Evolutionary conservation across 2,329 filamentous ascomycete species (phyloP).

Genomic region (Chaetomium sp.): DNA sequence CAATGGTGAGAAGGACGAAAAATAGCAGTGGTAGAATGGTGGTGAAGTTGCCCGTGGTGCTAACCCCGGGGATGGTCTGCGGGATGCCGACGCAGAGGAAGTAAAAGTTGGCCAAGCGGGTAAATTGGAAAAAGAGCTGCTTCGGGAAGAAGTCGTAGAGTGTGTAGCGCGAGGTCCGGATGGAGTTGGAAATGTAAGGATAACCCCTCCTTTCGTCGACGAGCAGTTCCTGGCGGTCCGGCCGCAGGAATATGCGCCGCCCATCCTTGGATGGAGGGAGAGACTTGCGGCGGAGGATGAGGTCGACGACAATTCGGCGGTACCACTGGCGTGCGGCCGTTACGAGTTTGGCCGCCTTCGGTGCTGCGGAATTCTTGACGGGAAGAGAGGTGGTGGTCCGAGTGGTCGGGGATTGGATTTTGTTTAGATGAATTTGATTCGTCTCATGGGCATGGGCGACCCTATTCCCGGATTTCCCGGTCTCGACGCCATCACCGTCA

Average conservation of each 20-base stretch:
- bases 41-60: slow-evolving; percentile 87
- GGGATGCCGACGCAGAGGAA: slow-evolving; percentile 85
- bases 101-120: slow-evolving; percentile 92
- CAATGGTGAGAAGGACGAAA: slow-evolving; percentile 85
- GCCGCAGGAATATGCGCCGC: slow-evolving; percentile 74
- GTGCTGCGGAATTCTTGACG: background rate
- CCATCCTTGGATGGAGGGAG: slow-evolving; percentile 78
- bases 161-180: slow-evolving; percentile 86
- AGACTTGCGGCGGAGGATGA: slow-evolving; percentile 67
- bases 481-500: background rate
- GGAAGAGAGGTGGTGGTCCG: background rate
- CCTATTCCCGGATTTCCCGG: background rate
- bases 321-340: slow-evolving; percentile 18
- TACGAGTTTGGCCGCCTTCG: background rate
- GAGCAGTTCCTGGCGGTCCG: slow-evolving; percentile 55
- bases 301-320: slow-evolving; percentile 45
- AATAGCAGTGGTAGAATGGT: slow-evolving; percentile 79
- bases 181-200: slow-evolving; percentile 77
- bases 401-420: too few species aligned
- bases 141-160: slow-evolving; percentile 86
- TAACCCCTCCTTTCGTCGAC: slow-evolving; percentile 77
- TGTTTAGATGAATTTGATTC: background rate
- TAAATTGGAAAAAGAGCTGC: slow-evolving; percentile 88
- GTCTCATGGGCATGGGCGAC: background rate
- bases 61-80: slow-evolving; percentile 89